phyloP scores from a whole-genome alignment of 1,284 basidiomycete genomes.

The Laetiporus sulphureus region DNA sequence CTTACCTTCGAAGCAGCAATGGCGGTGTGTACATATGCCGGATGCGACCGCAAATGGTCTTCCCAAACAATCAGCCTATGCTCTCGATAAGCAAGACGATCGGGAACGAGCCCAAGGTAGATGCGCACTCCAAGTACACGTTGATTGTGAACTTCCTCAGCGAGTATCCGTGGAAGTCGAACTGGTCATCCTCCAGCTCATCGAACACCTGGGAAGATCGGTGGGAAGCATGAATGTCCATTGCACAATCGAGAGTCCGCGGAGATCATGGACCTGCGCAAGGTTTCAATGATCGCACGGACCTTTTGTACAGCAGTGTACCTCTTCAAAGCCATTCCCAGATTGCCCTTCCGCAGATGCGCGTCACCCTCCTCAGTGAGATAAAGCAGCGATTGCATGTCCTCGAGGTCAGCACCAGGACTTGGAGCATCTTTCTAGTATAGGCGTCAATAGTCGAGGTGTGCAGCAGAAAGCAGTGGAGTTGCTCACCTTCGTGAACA shows the following conservation, averaged over 20 bases:
- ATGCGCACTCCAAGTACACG: slow-evolving; percentile 70
- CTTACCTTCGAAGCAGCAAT: slow-evolving; percentile 61
- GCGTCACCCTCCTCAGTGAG: slow-evolving; percentile 80
- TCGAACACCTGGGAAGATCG: slow-evolving; percentile 59
- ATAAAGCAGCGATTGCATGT: slow-evolving; percentile 95
- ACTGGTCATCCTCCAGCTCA: slow-evolving; percentile 93
- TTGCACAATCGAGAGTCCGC: slow-evolving; percentile 1
- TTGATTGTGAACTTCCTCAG: slow-evolving; percentile 86
- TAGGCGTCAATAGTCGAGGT: neutral
- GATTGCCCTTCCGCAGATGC: slow-evolving; percentile 56
- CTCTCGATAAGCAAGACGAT: neutral
- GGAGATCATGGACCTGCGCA: neutral
- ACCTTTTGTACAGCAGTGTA: slow-evolving; percentile 78
- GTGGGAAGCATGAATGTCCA: slow-evolving; percentile 4
- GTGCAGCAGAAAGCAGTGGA: neutral
- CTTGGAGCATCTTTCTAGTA: slow-evolving; percentile 75
- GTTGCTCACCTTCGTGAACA: slow-evolving; percentile 80
- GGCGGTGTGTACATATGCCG: slow-evolving; percentile 72
- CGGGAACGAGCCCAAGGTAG: neutral
- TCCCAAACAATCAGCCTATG: slow-evolving; percentile 78
- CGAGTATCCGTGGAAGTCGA: slow-evolving; percentile 97
- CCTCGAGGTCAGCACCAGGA: slow-evolving; percentile 81
- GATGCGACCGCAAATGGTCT: slow-evolving; percentile 71
- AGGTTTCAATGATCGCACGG: slow-evolving; percentile 5
- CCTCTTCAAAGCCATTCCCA: slow-evolving; percentile 84